phyloP scores from a whole-genome alignment of 495 filamentous ascomycete species.

The Daldinia bambusicola region DNA sequence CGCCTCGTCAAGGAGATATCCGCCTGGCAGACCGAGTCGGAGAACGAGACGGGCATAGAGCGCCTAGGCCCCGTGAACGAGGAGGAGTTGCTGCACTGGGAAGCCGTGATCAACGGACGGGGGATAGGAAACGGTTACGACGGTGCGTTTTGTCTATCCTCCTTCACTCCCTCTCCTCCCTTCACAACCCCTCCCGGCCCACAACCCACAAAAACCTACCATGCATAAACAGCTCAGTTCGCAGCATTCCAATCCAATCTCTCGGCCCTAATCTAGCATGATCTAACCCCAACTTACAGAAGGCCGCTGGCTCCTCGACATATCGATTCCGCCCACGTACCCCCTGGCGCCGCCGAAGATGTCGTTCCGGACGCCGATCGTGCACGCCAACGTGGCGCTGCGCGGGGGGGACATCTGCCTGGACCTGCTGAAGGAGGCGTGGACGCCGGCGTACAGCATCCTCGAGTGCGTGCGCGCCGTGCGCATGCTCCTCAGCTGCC shows the following conservation, averaged over 20 bases:
- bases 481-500: slow-evolving; percentile 78
- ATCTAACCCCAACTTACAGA: slow-evolving; percentile 53
- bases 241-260: background rate
- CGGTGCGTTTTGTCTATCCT: slow-evolving; percentile 56
- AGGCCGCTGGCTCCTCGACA: slow-evolving; percentile 84
- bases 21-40: slow-evolving; percentile 53
- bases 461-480: slow-evolving; percentile 79
- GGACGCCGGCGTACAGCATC: slow-evolving; percentile 87
- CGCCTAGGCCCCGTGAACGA: slow-evolving; percentile 75
- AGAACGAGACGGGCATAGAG: slow-evolving; percentile 57
- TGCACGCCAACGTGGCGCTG: slow-evolving; percentile 86
- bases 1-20: slow-evolving; percentile 58
- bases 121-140: slow-evolving; percentile 73
- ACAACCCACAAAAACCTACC: background rate
- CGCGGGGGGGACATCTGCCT: slow-evolving; percentile 92
- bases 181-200: background rate
- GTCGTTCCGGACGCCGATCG: slow-evolving; percentile 80
- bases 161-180: slow-evolving; percentile 7
- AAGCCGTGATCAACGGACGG: slow-evolving; percentile 80
- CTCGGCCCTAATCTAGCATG: slow-evolving; percentile 42
- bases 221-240: background rate
- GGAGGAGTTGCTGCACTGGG: slow-evolving; percentile 77
- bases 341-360: slow-evolving; percentile 80
- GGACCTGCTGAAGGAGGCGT: slow-evolving; percentile 81
- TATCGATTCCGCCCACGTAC: slow-evolving; percentile 81